phyloP scores from a whole-genome alignment of 352 stramenopile species.

The Pythium aphanidermatum region DNA sequence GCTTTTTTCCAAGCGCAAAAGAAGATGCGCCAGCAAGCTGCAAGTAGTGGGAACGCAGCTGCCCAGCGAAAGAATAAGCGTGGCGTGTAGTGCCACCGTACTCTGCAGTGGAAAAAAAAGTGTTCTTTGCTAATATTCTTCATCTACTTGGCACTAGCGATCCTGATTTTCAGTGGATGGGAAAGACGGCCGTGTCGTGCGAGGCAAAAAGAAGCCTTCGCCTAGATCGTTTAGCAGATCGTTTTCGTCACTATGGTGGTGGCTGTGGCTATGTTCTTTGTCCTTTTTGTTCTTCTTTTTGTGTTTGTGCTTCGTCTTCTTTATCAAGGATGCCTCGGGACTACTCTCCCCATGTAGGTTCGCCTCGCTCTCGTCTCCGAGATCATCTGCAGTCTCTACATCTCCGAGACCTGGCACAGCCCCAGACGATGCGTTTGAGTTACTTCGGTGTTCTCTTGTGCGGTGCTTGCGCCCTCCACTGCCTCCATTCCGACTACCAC shows the following conservation, averaged over 20 bases:
- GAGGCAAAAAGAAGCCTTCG: constrained; percentile 15
- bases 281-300: constrained; percentile 60
- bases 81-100: constrained; percentile 28
- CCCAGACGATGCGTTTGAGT: not conserved
- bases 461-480: constrained; percentile 12
- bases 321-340: constrained; percentile 18
- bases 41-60: not conserved
- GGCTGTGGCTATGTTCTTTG: constrained; percentile 41
- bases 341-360: constrained; percentile 6
- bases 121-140: too few relatives aligned
- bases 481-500: not conserved
- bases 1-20: constrained; percentile 91
- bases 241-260: constrained; percentile 12
- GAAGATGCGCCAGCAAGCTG: constrained; percentile 65
- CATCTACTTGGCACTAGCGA: constrained; percentile 1
- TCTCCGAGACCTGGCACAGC: not conserved
- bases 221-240: constrained; percentile 17
- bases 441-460: not conserved
- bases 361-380: not conserved
- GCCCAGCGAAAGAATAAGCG: constrained; percentile 26
- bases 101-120: too few relatives aligned
- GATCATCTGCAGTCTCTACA: not conserved
- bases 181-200: constrained; percentile 6
- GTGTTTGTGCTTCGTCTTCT: constrained; percentile 41
- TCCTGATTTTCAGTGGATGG: constrained; percentile 9